A percentile compares a stretch with the other conserved stretches of the same genome.
These are phyloP conservation scores for Pisolithus orientalis DNA, from an alignment of 768 basidiomycete genomes.

Conservation along the genomic window DNA sequence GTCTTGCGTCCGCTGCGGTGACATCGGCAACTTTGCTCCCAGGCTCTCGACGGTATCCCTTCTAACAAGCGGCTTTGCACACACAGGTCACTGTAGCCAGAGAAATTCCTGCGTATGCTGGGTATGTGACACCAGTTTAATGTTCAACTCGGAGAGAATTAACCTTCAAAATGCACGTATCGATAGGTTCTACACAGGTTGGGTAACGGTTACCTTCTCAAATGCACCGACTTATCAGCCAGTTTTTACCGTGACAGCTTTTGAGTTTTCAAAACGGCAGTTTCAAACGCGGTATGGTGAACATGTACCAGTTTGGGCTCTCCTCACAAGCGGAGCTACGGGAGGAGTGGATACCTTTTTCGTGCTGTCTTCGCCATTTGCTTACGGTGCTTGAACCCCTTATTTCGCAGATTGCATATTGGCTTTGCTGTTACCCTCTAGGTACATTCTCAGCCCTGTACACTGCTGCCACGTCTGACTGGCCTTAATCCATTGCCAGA, in stretches of 20 bases:
- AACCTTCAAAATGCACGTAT: background rate
- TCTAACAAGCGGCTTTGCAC: too few relatives aligned
- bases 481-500: slow-evolving; percentile 37
- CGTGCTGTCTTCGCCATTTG: background rate
- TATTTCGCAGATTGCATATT: slow-evolving; percentile 66
- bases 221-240: background rate
- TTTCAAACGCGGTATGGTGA: slow-evolving; percentile 60
- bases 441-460: slow-evolving; percentile 33
- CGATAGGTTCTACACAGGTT: slow-evolving; percentile 64
- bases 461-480: background rate
- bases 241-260: slow-evolving; percentile 39
- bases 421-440: slow-evolving; percentile 89
- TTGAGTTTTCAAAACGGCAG: slow-evolving; percentile 82
- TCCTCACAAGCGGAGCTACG: slow-evolving; percentile 75
- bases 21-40: too few relatives aligned
- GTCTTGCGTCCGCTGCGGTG: background rate
- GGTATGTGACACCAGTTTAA: slow-evolving; percentile 26
- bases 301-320: slow-evolving; percentile 77
- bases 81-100: slow-evolving; percentile 78
- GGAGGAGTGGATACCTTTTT: slow-evolving; percentile 54
- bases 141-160: background rate
- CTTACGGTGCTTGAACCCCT: background rate
- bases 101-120: slow-evolving; percentile 96
- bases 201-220: background rate
- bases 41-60: too few relatives aligned